Evolutionary conservation across 73 alveolate genomes (phyloP).

Genomic region (Urostyla sp.): DNA sequence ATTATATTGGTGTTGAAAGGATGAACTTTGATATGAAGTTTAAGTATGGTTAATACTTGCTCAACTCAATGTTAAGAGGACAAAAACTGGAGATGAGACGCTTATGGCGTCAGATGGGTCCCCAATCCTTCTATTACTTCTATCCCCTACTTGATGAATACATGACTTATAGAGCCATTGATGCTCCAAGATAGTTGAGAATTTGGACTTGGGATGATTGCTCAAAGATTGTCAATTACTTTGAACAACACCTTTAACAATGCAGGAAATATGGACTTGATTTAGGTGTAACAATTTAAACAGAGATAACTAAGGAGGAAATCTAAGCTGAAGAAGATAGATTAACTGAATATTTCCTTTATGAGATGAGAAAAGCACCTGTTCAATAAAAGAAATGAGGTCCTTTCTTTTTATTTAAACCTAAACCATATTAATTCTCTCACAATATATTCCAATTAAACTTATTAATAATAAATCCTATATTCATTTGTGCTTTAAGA

Average conservation of each 20-base stretch:
- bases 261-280: conserved; percentile 63
- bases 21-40: conserved; percentile 26
- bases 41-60: conserved; percentile 42
- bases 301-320: conserved; percentile 31
- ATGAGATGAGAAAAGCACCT: conserved; percentile 69
- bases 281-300: background rate
- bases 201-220: conserved; percentile 78
- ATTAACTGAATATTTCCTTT: conserved; percentile 56
- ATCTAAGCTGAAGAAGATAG: conserved; percentile 64
- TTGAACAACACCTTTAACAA: conserved; percentile 25
- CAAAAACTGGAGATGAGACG: conserved; percentile 70
- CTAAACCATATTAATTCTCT: too few relatives aligned
- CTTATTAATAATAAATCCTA: too few relatives aligned
- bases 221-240: conserved; percentile 56
- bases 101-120: conserved; percentile 66
- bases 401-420: too few relatives aligned
- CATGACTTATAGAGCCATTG: conserved; percentile 42
- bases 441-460: too few relatives aligned
- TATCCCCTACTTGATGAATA: conserved; percentile 58
- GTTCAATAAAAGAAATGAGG: too few relatives aligned
- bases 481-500: conserved; percentile 20
- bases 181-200: conserved; percentile 45
- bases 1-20: conserved; percentile 47
- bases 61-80: conserved; percentile 47
- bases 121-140: conserved; percentile 35